Conservation (phyloP, 176 grass and related monocot genomes). For the Melocanna baccifera region DNA sequence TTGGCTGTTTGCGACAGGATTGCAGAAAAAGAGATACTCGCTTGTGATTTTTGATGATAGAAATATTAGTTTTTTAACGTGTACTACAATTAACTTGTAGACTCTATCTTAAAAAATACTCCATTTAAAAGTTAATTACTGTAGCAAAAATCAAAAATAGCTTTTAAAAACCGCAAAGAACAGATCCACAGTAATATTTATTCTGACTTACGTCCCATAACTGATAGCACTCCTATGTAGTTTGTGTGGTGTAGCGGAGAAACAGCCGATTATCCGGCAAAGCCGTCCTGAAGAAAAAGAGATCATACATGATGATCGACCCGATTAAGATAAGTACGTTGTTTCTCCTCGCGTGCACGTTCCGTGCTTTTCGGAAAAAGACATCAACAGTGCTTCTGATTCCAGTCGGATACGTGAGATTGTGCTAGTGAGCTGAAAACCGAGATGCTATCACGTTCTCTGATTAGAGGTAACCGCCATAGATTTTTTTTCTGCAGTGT, state of each 20-base stretch:
- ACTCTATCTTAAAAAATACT: no score
- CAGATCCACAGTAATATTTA: not conserved
- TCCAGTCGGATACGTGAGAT: not conserved
- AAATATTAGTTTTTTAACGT: no score
- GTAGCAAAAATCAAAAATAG: no score
- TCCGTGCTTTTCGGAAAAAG: not conserved
- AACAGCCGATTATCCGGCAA: not conserved
- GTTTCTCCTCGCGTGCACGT: not conserved
- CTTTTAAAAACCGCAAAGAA: no score
- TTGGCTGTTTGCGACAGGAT: no score
- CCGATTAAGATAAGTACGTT: not conserved
- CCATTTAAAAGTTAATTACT: no score
- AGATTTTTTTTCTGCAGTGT: no score
- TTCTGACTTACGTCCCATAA: not conserved
- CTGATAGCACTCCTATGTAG: not conserved
- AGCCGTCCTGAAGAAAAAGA: not conserved
- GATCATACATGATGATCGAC: not conserved
- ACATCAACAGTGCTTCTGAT: constrained; percentile 3
- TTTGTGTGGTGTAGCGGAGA: not conserved
- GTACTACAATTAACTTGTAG: no score
- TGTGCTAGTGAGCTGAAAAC: not conserved
- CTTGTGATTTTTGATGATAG: no score
- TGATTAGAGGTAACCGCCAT: no score
- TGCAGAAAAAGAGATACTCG: no score
- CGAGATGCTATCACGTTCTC: no score